Evolutionary conservation across 176 grass and related monocot species (phyloP).

Genomic region (Oryza longistaminata): DNA sequence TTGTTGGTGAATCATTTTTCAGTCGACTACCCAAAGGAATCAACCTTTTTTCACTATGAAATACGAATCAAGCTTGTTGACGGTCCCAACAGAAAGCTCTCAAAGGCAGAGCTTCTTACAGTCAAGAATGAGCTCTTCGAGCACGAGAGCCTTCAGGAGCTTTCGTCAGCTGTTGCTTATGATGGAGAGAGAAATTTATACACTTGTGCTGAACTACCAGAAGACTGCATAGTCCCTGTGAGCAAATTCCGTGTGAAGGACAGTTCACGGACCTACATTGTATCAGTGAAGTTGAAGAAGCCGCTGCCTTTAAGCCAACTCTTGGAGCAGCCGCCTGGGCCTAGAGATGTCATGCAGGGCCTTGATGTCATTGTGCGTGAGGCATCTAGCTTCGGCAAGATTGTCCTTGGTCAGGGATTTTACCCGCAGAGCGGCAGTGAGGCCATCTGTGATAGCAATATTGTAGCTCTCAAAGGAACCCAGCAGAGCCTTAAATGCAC

Average conservation of each 20-base stretch:
- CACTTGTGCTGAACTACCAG: slow-evolving; percentile 40
- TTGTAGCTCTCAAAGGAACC: slow-evolving; percentile 44
- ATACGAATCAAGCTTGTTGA: slow-evolving; percentile 26
- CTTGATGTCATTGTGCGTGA: slow-evolving; percentile 55
- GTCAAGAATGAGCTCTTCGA: slow-evolving; percentile 41
- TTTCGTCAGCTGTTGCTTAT: slow-evolving; percentile 39
- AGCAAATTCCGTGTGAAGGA: slow-evolving; percentile 29
- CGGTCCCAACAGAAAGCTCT: slow-evolving; percentile 17
- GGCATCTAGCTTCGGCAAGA: slow-evolving; percentile 41
- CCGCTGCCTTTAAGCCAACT: slow-evolving; percentile 34
- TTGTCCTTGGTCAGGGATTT: slow-evolving; percentile 42
- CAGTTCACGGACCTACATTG: slow-evolving; percentile 31
- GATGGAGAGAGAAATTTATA: slow-evolving; percentile 48
- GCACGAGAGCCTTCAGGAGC: slow-evolving; percentile 5
- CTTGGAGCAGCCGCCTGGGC: slow-evolving; percentile 4
- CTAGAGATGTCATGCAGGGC: slow-evolving; percentile 41
- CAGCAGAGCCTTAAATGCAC: slow-evolving; percentile 45
- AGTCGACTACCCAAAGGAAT: slow-evolving; percentile 13
- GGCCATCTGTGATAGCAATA: neutral
- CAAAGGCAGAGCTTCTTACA: slow-evolving; percentile 24
- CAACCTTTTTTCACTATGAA: slow-evolving; percentile 45
- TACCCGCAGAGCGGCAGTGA: slow-evolving; percentile 17
- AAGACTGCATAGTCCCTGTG: neutral
- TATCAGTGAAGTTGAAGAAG: slow-evolving; percentile 37
- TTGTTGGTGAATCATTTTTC: slow-evolving; percentile 51